Evolutionary conservation across 1,284 basidiomycete genomes (phyloP).

Genomic region (Peniophora sp.): DNA sequence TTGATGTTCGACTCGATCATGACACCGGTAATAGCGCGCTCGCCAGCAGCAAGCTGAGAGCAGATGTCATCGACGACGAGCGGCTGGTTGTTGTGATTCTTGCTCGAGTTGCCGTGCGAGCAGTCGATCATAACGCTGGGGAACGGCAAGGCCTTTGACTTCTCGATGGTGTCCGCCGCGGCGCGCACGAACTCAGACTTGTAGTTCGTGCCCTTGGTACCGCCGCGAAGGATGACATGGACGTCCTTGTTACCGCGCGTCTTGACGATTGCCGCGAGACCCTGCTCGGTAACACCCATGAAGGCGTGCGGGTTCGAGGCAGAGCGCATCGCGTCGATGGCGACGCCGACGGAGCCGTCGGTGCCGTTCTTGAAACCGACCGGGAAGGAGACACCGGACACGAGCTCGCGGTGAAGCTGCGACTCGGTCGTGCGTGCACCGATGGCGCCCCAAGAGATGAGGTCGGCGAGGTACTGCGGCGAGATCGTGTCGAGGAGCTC

Average conservation of each 20-base stretch:
- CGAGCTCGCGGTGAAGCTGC: slow-evolving; percentile 89
- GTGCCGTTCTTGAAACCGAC: slow-evolving; percentile 99
- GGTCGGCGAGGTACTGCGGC: slow-evolving; percentile 74
- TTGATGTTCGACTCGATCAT: slow-evolving; percentile 97
- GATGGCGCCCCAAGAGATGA: slow-evolving; percentile 96
- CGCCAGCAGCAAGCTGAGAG: slow-evolving; percentile 71
- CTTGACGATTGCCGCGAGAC: slow-evolving; percentile 92
- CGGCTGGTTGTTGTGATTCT: slow-evolving; percentile 89
- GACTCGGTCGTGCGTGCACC: slow-evolving; percentile 95
- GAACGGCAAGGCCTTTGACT: slow-evolving; percentile 55
- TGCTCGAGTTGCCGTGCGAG: slow-evolving; percentile 84
- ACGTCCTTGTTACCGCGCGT: slow-evolving; percentile 90
- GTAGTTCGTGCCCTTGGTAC: slow-evolving; percentile 84
- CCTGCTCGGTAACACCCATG: slow-evolving; percentile 96
- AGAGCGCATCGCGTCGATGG: slow-evolving; percentile 95
- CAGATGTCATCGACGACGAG: slow-evolving; percentile 75
- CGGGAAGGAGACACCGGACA: slow-evolving; percentile 84
- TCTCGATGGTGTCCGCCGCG: slow-evolving; percentile 47
- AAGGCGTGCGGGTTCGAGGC: slow-evolving; percentile 92
- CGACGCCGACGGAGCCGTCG: slow-evolving; percentile 81
- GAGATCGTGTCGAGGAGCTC: slow-evolving; percentile 95
- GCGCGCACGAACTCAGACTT: slow-evolving; percentile 62
- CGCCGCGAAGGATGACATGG: slow-evolving; percentile 91
- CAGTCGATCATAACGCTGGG: slow-evolving; percentile 84
- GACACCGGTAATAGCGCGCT: slow-evolving; percentile 82